Evolutionary conservation across 1,139 yeast species (phyloP), one percentile per base, ranked within the genome.

Genomic region (Zygoascus sp.): DNA sequence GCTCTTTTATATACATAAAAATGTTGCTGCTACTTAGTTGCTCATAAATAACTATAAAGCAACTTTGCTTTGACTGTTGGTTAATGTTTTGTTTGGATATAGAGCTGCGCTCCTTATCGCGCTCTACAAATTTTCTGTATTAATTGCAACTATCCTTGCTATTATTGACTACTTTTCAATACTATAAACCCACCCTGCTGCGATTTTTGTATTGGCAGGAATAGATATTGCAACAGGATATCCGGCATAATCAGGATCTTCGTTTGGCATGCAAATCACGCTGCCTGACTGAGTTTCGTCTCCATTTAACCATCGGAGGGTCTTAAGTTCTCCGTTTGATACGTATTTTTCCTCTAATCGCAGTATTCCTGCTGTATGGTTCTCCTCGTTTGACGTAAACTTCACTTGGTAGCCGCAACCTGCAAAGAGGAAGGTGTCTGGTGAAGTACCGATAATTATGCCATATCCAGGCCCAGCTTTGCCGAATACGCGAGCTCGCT

Each of bases 281-380:
- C 20, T 32, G 6, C 53, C 53, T 19, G 45, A 30, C 25, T 43
- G 47, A 3, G 53, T 50, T 32, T 50, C 53, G 40, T 50, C 53
- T 2, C 53, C 53, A 22, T 50, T 50, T 20, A 50, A 25, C 17
- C 25, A 19, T 19, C 53, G 36, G 13, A 50, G 19, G 6, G 49
- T 47, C 15, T 25, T 30, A 1, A 42, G 37, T 10, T 45, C 21
- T n/a, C 49, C 49, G 25, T 25, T 19, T 10, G 19, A 11, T 6
- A 32, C 45, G 7, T 39, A 27, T 9, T 30, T 35, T 32, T 50
- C 53, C 32, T 42, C 27, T 13, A 50, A 45, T 2, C 35, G 28
- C 16, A 43, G 17, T 10, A 50, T 40, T 15, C 50, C 53, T 2
- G 49, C 30, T 17, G 36, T 32, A 16, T 5, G 21, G 10, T 13